Base-by-base conservation (phyloP, 805 yeast species). In the Wickerhamiella allomyrinae region DNA sequence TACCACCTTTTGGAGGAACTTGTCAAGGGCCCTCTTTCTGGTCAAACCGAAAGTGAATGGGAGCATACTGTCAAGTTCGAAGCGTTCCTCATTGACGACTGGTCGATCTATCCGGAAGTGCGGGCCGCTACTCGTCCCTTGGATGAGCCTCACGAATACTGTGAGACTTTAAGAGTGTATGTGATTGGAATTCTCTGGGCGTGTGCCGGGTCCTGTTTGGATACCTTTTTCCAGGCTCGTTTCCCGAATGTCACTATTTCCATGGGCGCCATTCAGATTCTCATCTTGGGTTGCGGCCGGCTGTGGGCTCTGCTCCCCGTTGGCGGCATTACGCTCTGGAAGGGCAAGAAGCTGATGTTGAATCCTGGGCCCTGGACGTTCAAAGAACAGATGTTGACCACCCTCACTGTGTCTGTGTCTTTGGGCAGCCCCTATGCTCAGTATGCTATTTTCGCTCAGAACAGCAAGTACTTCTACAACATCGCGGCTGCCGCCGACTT, bases 41-140 rank as follows among this genome's bases (percentile, higher is more conserved):
- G 27, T 5, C 39, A 33, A 5, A 58, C 59, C 5, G 50, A 49
- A 37, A 37, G 17, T 13, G 43, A 48, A 5, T 59, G 61, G 3
- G 54, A 52, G 11, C 42, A 46, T 44, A 44, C 44, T 14, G 44
- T 48, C 29, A 60, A 58, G 42, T 53, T 65, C 24, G 68, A 69
- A 44, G 74, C 74, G 4, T 66, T 63, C 23, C 52, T 71, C 34
- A 60, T 58, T 36, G 34, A 49, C 38, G 59, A 53, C 46, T 69
- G 67, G 55, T 72, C 78, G 0, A 76, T 77, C 3, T 74, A 74
- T 47, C 76, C 79, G 3, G 79, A 74, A 50, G 76, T 76, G 11
- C 60, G 80, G 22, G 68, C 79, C 6, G 71, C 74, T 24, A 68
- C 72, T 3, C 70, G 68, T 24, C 70, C 77, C 1, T 60, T 53